These are phyloP conservation scores for Plenodomus tracheiphilus DNA, from an alignment of 2,329 filamentous ascomycete species.

Conservation along the genomic window DNA sequence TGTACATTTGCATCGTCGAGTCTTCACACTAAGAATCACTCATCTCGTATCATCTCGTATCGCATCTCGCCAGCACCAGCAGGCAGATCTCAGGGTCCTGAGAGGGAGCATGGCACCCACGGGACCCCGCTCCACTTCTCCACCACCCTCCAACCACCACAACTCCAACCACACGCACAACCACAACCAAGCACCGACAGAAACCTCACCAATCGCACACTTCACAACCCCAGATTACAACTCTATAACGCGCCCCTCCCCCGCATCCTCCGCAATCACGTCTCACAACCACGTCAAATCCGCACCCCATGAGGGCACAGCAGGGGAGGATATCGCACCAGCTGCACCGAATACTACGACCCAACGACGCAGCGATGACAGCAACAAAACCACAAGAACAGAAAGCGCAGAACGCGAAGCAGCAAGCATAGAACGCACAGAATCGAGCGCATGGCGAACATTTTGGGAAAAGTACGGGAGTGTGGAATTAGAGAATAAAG, in stretches of 20 bases:
- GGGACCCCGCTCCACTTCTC: neutral
- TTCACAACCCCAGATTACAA: neutral
- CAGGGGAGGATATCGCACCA: slow-evolving; percentile 3
- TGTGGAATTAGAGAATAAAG: slow-evolving; percentile 83
- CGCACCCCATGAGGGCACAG: too few relatives aligned
- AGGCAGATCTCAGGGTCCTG: too few relatives aligned
- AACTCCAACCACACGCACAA: neutral
- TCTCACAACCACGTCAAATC: neutral
- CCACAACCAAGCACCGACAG: slow-evolving; percentile 1
- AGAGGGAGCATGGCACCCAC: neutral
- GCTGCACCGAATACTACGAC: too few relatives aligned
- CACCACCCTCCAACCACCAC: slow-evolving; percentile 1
- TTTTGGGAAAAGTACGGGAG: slow-evolving; percentile 63
- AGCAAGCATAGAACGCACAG: slow-evolving; percentile 21
- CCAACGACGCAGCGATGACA: neutral
- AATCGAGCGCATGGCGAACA: slow-evolving; percentile 56
- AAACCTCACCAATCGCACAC: neutral
- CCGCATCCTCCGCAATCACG: neutral
- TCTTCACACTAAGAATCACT: too few relatives aligned
- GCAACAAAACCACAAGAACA: neutral
- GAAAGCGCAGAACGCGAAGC: slow-evolving; percentile 28
- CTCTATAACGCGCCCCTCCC: neutral
- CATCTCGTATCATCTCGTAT: too few relatives aligned
- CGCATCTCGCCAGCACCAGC: too few relatives aligned
- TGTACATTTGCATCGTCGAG: too few relatives aligned